These are phyloP conservation scores for Rubia tinctorum DNA, from an alignment of 305 asterid genomes.

Conservation along the genomic window DNA sequence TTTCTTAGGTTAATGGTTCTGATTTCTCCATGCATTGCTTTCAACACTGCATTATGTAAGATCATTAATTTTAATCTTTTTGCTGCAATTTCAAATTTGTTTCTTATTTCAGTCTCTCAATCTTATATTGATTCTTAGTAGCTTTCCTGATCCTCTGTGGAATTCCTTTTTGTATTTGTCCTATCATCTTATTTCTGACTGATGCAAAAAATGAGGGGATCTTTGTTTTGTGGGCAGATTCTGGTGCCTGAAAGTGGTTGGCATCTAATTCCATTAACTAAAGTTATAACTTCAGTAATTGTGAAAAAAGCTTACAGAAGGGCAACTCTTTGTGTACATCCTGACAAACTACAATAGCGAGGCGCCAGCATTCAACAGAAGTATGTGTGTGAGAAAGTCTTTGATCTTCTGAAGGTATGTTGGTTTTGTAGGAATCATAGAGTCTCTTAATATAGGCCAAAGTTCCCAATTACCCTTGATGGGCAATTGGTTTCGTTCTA, in stretches of 20 bases:
- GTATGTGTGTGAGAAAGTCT: conserved; percentile 87
- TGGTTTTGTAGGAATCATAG: conserved; percentile 1
- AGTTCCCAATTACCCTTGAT: not conserved
- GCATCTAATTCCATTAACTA: conserved; percentile 89
- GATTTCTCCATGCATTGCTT: conserved; percentile 92
- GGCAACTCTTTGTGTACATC: conserved; percentile 94
- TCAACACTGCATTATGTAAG: conserved; percentile 94
- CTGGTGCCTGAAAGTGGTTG: conserved; percentile 95
- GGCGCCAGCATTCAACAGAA: conserved; percentile 93
- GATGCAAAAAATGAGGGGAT: not conserved
- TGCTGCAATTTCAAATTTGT: not conserved
- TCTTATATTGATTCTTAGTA: not conserved
- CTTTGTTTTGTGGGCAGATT: conserved; percentile 49
- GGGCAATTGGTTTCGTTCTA: not conserved
- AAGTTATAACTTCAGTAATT: conserved; percentile 75
- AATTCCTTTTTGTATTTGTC: not conserved
- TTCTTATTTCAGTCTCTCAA: not conserved
- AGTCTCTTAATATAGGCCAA: not conserved
- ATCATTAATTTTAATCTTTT: conserved; percentile 15
- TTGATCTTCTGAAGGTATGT: conserved; percentile 89
- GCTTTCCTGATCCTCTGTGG: not conserved
- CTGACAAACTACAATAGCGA: conserved; percentile 94
- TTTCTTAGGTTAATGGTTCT: no score
- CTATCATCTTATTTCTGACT: not conserved
- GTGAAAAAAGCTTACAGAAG: conserved; percentile 86